A percentile compares a stretch with the other conserved stretches of the same genome.
Conservation (phyloP, 1,139 yeast genomes). For the Magnusiomyces fungicola region DNA sequence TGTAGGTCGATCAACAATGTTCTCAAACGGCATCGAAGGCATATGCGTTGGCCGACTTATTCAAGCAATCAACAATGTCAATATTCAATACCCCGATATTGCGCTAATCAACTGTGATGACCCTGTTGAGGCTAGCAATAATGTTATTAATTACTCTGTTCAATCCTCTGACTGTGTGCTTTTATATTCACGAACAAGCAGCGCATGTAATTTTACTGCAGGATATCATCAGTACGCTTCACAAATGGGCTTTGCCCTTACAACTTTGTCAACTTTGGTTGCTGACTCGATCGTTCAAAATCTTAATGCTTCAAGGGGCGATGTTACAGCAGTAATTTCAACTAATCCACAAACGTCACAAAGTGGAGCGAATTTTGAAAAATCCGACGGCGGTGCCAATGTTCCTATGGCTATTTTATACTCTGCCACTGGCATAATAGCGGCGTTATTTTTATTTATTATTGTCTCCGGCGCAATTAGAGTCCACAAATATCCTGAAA, state of each 20-base stretch:
- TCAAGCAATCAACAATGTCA: slow-evolving; percentile 13
- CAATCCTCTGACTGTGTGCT: slow-evolving; percentile 28
- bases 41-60: slow-evolving; percentile 25
- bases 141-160: slow-evolving; percentile 21
- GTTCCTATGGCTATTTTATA: slow-evolving; percentile 31
- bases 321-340: slow-evolving; percentile 18
- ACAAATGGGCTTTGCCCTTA: slow-evolving; percentile 29
- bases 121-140: slow-evolving; percentile 19
- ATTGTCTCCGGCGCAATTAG: slow-evolving; percentile 32
- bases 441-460: slow-evolving; percentile 28
- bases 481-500: slow-evolving; percentile 33
- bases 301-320: slow-evolving; percentile 16
- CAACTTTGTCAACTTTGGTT: slow-evolving; percentile 22
- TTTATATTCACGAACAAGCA: slow-evolving; percentile 24
- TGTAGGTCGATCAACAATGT: slow-evolving; percentile 20
- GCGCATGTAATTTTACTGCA: slow-evolving; percentile 24
- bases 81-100: slow-evolving; percentile 21
- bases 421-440: slow-evolving; percentile 28
- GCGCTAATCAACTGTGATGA: slow-evolving; percentile 30
- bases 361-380: slow-evolving; percentile 8
- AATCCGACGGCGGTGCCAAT: slow-evolving; percentile 16
- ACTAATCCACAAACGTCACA: slow-evolving; percentile 15
- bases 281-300: slow-evolving; percentile 23
- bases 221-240: slow-evolving; percentile 21
- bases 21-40: slow-evolving; percentile 18